Percentiles rank a stretch among this genome's conserved stretches.
Conservation (phyloP, 192 early-diverging fungal genomes). For the Chytriomyces confervae region DNA sequence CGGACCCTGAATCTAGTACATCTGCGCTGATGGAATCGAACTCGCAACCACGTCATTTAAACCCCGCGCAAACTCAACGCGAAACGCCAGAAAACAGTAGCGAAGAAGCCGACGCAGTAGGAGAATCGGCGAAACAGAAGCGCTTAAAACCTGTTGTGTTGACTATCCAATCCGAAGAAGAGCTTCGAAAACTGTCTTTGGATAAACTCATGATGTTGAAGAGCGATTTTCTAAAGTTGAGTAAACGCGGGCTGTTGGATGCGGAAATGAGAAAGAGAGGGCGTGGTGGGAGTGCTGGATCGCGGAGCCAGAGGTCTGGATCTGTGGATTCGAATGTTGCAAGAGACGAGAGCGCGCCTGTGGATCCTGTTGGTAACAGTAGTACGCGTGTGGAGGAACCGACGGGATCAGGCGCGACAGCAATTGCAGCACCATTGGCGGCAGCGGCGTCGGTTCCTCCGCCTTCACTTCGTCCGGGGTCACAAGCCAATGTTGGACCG, state of each 20-base stretch:
- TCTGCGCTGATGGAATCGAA: too few relatives aligned
- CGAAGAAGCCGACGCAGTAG: too few relatives aligned
- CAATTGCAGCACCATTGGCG: not conserved
- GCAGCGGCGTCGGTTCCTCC: not conserved
- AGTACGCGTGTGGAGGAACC: not conserved
- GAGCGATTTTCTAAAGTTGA: slow-evolving; percentile 7
- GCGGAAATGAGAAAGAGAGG: not conserved
- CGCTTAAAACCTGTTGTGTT: too few relatives aligned
- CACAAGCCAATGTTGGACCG: not conserved
- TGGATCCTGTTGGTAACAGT: not conserved
- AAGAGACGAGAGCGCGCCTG: not conserved
- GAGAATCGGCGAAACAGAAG: too few relatives aligned
- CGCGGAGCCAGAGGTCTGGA: not conserved
- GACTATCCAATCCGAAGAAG: not conserved
- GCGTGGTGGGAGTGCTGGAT: not conserved
- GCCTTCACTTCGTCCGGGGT: not conserved
- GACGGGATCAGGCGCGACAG: not conserved
- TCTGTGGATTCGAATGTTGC: not conserved
- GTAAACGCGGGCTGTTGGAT: not conserved
- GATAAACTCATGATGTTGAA: slow-evolving; percentile 6
- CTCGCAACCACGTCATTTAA: too few relatives aligned
- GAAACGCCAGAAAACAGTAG: too few relatives aligned
- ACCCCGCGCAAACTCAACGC: too few relatives aligned
- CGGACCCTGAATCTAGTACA: too few relatives aligned
- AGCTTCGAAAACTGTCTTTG: slow-evolving; percentile 1